Base-by-base conservation (phyloP, 192 early-diverging fungal genomes). In the Cetraspora pellucida region DNA sequence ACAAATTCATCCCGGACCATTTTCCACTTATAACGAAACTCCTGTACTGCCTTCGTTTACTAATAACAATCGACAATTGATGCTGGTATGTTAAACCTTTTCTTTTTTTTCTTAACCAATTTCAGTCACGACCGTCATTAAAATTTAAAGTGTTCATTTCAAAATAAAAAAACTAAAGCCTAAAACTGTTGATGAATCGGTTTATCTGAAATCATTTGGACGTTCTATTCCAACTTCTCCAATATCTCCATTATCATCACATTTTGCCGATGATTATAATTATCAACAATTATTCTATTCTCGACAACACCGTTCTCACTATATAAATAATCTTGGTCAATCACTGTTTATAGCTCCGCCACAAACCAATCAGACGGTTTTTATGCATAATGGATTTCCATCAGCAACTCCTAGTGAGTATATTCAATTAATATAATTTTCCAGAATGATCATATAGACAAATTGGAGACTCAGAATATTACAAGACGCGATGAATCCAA, bases 321-420 rank as follows among this genome's bases (percentile, higher is more conserved):
- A 54, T 54, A 19, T 54, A 19, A 4, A 54, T 66, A 54, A 19
- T 54, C 19, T 54, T 19, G 13, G 50, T 54, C 19, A 28, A 37
- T 72, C 25, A 4, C n/a, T 13, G 7, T 10, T 45, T 57, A 14
- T 21, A 74, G 72, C 45, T 23, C 7, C 30, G 3, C 17, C 72
- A 74, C 49, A 52, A 25, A 30, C 72, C 0, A 74, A 60, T 46
- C 72, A 74, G 27, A 44, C 37, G 17, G 55, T 74, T 44, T 74
- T 74, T 46, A 74, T 74, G 55, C 72, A 74, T 74, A 74, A 60
- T 28, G 72, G 72, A 46, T 74, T 74, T 57, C 31, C 44, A 46
- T 2, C 49, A 74, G 23, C 2, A 74, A 44, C 2, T 23, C 43
- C 72, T 57, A 61, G 72, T 74, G 55, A 74, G 72, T 74, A 60